Evolutionary conservation across 179 eudicot species (phyloP).

Genomic region (Amaranthus tricolor): DNA sequence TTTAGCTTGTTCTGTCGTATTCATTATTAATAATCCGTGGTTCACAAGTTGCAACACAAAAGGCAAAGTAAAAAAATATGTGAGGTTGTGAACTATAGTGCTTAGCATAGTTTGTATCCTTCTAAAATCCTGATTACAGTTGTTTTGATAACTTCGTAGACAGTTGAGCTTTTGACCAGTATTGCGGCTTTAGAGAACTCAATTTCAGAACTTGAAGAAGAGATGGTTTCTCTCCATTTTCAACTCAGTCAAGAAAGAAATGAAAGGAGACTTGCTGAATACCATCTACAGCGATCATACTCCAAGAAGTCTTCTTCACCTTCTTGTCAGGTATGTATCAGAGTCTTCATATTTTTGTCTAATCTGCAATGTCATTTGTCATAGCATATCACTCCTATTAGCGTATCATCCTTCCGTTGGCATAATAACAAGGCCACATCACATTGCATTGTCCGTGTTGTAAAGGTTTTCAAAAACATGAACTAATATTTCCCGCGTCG

Average conservation of each 20-base stretch:
- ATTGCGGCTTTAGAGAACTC: slow-evolving; percentile 31
- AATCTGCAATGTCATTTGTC: neutral
- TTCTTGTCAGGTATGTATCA: slow-evolving; percentile 25
- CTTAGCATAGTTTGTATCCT: neutral
- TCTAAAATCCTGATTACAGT: slow-evolving; percentile 16
- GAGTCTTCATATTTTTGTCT: neutral
- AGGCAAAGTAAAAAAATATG: neutral
- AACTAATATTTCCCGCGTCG: too few species aligned
- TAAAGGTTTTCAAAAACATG: too few species aligned
- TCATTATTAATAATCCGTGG: too few species aligned
- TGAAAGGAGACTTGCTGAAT: slow-evolving; percentile 37
- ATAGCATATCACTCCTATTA: neutral
- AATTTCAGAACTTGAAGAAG: slow-evolving; percentile 32
- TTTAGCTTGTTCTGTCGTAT: neutral
- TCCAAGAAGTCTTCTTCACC: slow-evolving; percentile 28
- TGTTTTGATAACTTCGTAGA: slow-evolving; percentile 24
- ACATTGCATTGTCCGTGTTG: too few species aligned
- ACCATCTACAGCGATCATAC: slow-evolving; percentile 29
- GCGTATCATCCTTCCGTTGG: neutral
- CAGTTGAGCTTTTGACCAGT: slow-evolving; percentile 33
- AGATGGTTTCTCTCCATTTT: slow-evolving; percentile 35
- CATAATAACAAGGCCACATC: neutral
- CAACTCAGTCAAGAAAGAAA: slow-evolving; percentile 42
- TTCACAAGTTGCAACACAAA: neutral
- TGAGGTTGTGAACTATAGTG: neutral